Base-by-base conservation (phyloP, 495 filamentous ascomycete species). In the Glonium stellatum region DNA sequence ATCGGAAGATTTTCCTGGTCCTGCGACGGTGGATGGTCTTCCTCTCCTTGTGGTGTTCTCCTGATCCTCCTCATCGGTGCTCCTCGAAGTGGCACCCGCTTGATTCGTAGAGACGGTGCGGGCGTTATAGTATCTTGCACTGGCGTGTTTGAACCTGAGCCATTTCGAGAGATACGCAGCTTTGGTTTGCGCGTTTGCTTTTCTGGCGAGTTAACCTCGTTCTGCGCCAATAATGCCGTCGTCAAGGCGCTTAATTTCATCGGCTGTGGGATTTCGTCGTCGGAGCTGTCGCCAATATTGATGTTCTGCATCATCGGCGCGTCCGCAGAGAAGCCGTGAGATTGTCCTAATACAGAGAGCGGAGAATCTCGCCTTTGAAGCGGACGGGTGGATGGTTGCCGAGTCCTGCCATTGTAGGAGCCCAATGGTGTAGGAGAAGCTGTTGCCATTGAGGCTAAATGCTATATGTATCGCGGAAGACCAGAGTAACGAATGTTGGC, bases 231-330 rank as follows among this genome's bases (percentile, higher is more conserved):
- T 11, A 76, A 53, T 15, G 73, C 72, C 36, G 71, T 70, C 23
- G 72, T 73, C 36, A 71, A 55, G n/a, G 72, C 71, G 50, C 69
- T 74, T 35, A 76, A 68, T 53, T 73, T 72, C 65, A 73, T 71
- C 15, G 70, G 66, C 22, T 69, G 70, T 13, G 70, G 71, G 4
- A 69, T 64, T 44, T 76, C 73, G 54, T 73, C 72, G 59, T 76
- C 73, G 11, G 71, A 73, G 47, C 66, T 70, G 62, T 74, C 73
- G 57, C 72, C 71, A 41, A 72, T 64, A 36, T 67, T 59, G 35
- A 76, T 70, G 42, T 68, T 62, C 50, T 71, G 70, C 53, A 73
- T 54, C 58, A 67, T 61, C 9, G 64, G 65, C 55, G 70, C 71
- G 52, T 69, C 57, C 8, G 71, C 60, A 19, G 65, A 58, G 52